Percentiles rank a stretch among this genome's conserved stretches.
Conservation (phyloP, 2,329 filamentous ascomycete genomes). For the Fusarium compactum region DNA sequence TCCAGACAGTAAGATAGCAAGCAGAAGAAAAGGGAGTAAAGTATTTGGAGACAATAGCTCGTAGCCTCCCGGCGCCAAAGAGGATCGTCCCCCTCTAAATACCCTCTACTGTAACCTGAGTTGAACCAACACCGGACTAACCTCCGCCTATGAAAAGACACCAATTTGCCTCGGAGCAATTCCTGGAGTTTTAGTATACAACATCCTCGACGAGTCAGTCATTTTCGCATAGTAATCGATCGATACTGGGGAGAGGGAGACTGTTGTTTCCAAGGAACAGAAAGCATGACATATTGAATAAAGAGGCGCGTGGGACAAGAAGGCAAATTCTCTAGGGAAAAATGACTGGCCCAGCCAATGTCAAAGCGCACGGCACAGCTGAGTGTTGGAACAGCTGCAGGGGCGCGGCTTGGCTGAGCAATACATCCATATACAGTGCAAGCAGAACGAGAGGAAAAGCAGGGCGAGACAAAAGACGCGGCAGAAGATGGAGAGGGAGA, state of each 20-base stretch:
- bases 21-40: background rate
- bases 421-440: background rate
- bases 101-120: background rate
- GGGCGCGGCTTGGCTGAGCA: constrained; percentile 19
- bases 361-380: constrained; percentile 39
- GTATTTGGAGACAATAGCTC: constrained; percentile 16
- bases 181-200: background rate
- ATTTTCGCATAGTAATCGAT: background rate
- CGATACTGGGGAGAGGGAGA: background rate
- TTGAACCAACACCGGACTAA: background rate
- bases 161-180: background rate
- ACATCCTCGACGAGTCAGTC: constrained; percentile 3
- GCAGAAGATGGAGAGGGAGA: background rate
- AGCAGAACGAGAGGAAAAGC: background rate
- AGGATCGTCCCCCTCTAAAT: constrained; percentile 13
- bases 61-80: constrained; percentile 28
- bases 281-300: background rate
- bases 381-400: constrained; percentile 25
- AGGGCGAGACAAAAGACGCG: background rate
- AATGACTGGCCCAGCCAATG: constrained; percentile 4
- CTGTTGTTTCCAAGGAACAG: background rate
- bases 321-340: background rate
- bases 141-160: background rate
- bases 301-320: constrained; percentile 1
- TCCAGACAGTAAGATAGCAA: background rate